Conservation (phyloP, 2,329 filamentous ascomycete species). For the Tolypocladium amazonense region DNA sequence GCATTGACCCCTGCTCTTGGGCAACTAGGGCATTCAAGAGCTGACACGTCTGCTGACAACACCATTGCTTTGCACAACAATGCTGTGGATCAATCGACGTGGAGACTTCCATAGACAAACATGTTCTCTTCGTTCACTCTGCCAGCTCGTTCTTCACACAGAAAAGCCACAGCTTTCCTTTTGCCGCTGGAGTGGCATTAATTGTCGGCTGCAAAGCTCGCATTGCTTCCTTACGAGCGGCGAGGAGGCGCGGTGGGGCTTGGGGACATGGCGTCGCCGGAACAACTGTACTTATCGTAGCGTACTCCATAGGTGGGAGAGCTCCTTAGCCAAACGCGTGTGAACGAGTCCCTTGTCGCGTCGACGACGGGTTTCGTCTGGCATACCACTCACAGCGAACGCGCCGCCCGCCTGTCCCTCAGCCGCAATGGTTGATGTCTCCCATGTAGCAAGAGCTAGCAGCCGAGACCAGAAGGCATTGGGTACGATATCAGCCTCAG, state of each 20-base stretch:
- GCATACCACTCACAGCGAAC: no score
- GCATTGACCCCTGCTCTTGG: background rate
- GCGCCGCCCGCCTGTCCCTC: no score
- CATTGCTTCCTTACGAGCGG: background rate
- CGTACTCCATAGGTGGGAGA: no score
- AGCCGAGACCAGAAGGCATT: no score
- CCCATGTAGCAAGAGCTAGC: no score
- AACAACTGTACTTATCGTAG: background rate
- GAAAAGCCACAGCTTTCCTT: background rate
- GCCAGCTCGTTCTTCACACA: background rate
- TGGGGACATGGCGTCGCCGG: background rate
- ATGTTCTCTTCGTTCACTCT: background rate
- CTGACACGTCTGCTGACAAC: background rate
- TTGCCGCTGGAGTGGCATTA: background rate
- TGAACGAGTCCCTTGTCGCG: background rate
- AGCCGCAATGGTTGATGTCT: no score
- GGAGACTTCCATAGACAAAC: background rate
- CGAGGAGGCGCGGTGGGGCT: background rate
- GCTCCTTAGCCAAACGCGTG: background rate
- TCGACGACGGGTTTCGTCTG: no score
- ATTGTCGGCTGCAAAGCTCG: background rate
- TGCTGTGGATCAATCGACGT: background rate
- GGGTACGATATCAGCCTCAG: no score
- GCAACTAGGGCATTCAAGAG: background rate
- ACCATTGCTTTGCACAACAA: background rate